phyloP scores from a whole-genome alignment of 1,284 basidiomycete species.

The Heterobasidion parviporum region DNA sequence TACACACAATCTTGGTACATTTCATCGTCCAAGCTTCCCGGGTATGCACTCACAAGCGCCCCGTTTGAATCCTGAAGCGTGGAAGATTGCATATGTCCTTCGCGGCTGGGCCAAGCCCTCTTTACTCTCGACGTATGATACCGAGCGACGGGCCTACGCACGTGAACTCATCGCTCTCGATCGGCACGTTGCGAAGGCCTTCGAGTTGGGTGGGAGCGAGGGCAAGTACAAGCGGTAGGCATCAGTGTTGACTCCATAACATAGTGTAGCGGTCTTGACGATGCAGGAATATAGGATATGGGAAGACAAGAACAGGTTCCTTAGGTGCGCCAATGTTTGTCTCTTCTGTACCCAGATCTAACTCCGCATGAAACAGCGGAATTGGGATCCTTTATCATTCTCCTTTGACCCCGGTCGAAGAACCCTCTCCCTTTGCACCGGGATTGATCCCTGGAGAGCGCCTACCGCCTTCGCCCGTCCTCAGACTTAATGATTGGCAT shows the following conservation, averaged over 20 bases:
- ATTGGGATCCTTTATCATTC: neutral
- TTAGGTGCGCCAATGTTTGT: too few relatives aligned
- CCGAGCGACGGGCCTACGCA: neutral
- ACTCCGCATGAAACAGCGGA: neutral
- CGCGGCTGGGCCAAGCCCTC: neutral
- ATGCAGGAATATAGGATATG: too few relatives aligned
- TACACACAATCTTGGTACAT: neutral
- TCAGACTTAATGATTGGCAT: conserved; percentile 55
- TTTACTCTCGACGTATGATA: neutral
- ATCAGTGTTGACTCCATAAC: neutral
- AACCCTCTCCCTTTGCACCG: conserved; percentile 20
- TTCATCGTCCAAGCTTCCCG: too few relatives aligned
- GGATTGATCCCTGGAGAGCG: conserved; percentile 51
- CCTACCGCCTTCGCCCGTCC: conserved; percentile 46
- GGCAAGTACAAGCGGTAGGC: neutral
- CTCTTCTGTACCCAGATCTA: neutral
- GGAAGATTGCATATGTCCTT: neutral
- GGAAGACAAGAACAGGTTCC: too few relatives aligned
- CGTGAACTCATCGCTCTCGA: neutral
- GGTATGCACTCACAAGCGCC: neutral
- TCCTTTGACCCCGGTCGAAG: neutral
- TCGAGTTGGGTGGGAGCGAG: neutral
- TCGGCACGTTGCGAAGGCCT: neutral
- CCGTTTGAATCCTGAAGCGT: neutral
- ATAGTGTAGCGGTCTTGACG: neutral